Evolutionary conservation across 2,329 filamentous ascomycete species (phyloP), one percentile per base, ranked within the genome.

Genomic region (Pseudogymnoascus sp.): DNA sequence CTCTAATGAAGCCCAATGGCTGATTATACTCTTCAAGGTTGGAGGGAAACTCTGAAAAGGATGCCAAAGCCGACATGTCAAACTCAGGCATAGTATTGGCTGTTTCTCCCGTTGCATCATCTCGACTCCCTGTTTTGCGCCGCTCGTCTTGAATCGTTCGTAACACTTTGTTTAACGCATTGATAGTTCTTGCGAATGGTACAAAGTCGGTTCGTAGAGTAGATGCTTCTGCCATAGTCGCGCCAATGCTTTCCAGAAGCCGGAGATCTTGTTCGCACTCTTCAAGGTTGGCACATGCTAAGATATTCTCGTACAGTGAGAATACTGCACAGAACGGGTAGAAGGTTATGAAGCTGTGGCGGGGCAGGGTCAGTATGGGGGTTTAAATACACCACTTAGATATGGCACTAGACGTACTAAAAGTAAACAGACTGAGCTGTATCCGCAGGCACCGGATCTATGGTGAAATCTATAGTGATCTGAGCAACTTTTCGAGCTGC

Each of bases 131-230:
- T 18, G 8, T 9, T 33, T 55, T 55, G 28, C 45, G 45, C 45
- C 45, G 45, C 45, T 55, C 45, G 23, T 55, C 45, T 9, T 55
- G 45, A 31, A 55, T 55, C n/a, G 45, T 55, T 33, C 25, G 18
- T 33, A 28, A 31, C n/a, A 55, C 45, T 55, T 55, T 55, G 9
- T 55, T 55, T 28, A 55, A 33, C 25, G 45, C 45, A 33, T 55
- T 55, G 25, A 55, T 55, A 5, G 45, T 55, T 55, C 45, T 55
- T 55, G 45, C 45, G n/a, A 55, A 55, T 31, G 45, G 45, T 12
- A 55, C 45, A 55, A 55, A 55, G 45, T 55, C 45, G 45, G n/a
- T 11, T 55, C 45, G 45, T 33, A 55, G 45, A 55, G 45, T 16
- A 11, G 45, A 55, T 55, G 45, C 45, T 18, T 55, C 45, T 55